A percentile compares a stretch with the other conserved stretches of the same genome.
Evolutionary conservation across 208 protist species (phyloP).

Genomic region (Acanthamoeba castellanii): DNA sequence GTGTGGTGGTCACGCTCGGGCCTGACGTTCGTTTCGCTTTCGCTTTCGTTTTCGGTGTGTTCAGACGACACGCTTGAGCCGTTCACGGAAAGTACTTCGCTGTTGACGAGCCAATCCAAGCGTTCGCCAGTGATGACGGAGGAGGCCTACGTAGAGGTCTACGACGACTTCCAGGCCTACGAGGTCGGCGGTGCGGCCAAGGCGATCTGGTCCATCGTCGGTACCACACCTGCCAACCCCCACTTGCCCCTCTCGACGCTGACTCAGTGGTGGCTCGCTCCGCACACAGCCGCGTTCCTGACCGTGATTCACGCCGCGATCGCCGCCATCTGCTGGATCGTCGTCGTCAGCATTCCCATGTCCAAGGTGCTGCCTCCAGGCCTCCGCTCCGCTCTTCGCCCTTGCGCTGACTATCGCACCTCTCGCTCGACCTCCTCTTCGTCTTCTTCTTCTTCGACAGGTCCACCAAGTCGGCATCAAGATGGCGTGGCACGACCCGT

Average conservation of each 20-base stretch:
- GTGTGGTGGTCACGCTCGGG: too few species aligned
- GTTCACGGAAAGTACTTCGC: not conserved
- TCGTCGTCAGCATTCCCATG: conserved; percentile 85
- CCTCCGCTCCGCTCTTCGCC: too few species aligned
- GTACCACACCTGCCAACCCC: not conserved
- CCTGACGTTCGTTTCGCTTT: not conserved
- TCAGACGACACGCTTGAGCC: not conserved
- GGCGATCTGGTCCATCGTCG: not conserved
- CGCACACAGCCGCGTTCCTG: conserved; percentile 50
- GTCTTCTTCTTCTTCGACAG: not conserved
- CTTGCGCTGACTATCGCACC: not conserved
- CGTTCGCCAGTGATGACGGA: not conserved
- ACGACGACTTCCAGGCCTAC: not conserved
- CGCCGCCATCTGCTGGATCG: conserved; percentile 78
- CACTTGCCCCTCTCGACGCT: not conserved
- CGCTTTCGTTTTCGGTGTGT: not conserved
- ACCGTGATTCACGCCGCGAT: conserved; percentile 8
- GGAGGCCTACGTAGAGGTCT: not conserved
- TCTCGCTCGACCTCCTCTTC: not conserved
- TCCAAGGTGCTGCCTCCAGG: conserved; percentile 74
- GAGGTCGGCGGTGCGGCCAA: not conserved
- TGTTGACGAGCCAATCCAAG: conserved; percentile 32
- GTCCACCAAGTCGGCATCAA: conserved; percentile 21
- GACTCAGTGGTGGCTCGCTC: not conserved
- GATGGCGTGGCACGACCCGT: conserved; percentile 8